Conservation (phyloP, 1,284 basidiomycete species). For the Tausonia pullulans region DNA sequence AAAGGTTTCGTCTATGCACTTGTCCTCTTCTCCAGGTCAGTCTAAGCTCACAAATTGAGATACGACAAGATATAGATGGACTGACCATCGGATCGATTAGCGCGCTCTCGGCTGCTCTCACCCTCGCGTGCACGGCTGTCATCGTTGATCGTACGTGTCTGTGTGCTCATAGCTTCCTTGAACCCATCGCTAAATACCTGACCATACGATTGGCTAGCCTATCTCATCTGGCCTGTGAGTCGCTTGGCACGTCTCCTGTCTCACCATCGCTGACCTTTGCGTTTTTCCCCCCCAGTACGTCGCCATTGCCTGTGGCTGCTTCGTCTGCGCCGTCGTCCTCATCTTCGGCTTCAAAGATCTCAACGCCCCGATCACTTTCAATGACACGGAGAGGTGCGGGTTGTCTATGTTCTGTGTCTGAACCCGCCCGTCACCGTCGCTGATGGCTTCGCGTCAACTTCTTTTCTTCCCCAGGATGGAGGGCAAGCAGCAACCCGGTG, state of each 20-base stretch:
- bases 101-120: slow-evolving; percentile 37
- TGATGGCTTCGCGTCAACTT: neutral
- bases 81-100: slow-evolving; percentile 19
- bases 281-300: slow-evolving; percentile 19
- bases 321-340: slow-evolving; percentile 24
- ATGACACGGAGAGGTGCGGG: slow-evolving; percentile 20
- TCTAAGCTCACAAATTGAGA: too few species aligned
- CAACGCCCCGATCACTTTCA: slow-evolving; percentile 29
- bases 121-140: neutral
- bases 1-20: slow-evolving; percentile 35
- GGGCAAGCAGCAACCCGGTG: slow-evolving; percentile 15
- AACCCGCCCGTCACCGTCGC: neutral
- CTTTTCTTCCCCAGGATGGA: slow-evolving; percentile 22
- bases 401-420: too few species aligned
- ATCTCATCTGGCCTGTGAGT: neutral
- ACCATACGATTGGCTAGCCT: neutral
- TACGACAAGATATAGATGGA: too few species aligned
- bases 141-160: too few species aligned
- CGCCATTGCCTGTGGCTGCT: slow-evolving; percentile 22
- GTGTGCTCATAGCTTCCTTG: neutral
- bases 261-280: neutral
- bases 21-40: slow-evolving; percentile 29
- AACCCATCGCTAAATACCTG: neutral
- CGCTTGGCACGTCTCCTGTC: neutral
- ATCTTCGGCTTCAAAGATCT: slow-evolving; percentile 30